Conservation (phyloP, 208 protist genomes). For the Trichomonas gallinae region DNA sequence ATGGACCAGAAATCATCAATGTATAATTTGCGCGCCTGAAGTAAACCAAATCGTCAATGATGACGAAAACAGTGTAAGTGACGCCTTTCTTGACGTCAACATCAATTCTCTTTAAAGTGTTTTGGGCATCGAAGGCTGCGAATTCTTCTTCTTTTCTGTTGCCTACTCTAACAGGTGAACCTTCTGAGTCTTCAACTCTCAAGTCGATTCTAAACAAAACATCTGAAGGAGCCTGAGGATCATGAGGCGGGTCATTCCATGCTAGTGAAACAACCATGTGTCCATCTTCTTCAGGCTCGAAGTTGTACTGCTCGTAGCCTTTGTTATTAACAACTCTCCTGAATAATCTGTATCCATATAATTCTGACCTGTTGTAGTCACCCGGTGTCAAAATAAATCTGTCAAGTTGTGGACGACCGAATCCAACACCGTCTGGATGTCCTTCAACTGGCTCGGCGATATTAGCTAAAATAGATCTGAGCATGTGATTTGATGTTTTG, state of each 20-base stretch:
- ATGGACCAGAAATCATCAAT: background rate
- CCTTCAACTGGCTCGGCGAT: background rate
- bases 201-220: background rate
- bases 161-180: background rate
- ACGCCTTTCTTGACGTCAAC: background rate
- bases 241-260: background rate
- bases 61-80: background rate
- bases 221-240: background rate
- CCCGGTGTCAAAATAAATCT: background rate
- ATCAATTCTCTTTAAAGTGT: background rate
- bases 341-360: background rate
- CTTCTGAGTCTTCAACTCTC: background rate
- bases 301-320: background rate
- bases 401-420: background rate
- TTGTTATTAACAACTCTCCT: background rate
- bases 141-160: background rate
- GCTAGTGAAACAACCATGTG: background rate
- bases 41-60: background rate
- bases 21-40: background rate
- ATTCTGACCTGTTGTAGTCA: background rate
- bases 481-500: background rate
- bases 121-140: background rate
- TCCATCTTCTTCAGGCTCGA: background rate
- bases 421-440: background rate
- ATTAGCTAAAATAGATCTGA: background rate